These are phyloP conservation scores for Blepharisma stoltei DNA, from an alignment of 73 alveolate species.

Conservation along the genomic window DNA sequence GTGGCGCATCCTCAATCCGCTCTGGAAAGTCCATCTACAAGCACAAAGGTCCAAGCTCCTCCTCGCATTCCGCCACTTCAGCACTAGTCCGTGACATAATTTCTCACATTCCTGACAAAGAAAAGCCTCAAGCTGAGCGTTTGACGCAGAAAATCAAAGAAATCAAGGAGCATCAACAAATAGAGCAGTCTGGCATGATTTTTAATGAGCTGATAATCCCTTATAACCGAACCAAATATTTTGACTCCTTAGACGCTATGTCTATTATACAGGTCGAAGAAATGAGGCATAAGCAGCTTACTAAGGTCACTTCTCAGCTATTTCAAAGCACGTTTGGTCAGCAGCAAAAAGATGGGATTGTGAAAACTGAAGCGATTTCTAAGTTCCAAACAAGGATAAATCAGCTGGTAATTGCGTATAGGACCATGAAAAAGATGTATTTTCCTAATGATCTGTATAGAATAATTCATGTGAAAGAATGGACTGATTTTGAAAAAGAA, in stretches of 20 bases:
- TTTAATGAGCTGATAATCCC: constrained; percentile 19
- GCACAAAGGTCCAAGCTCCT: constrained; percentile 9
- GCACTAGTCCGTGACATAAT: constrained; percentile 27
- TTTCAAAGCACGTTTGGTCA: constrained; percentile 3
- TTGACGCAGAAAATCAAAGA: constrained; percentile 24
- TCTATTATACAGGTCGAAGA: constrained; percentile 1
- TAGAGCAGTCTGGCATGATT: constrained; percentile 21
- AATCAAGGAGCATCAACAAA: constrained; percentile 13
- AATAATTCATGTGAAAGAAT: constrained; percentile 20
- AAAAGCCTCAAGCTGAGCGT: constrained; percentile 29
- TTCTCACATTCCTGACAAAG: constrained; percentile 27
- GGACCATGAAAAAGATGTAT: constrained; percentile 9
- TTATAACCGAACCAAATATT: background rate
- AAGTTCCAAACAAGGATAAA: constrained; percentile 26
- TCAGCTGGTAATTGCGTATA: background rate
- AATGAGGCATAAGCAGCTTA: background rate
- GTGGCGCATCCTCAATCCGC: constrained; percentile 24
- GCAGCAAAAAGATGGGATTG: constrained; percentile 9
- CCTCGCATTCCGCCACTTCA: constrained; percentile 15
- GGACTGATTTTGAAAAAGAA: constrained; percentile 20
- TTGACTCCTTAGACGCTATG: background rate
- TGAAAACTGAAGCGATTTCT: background rate
- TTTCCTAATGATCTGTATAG: constrained; percentile 29
- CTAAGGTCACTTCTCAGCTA: background rate
- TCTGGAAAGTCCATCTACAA: constrained; percentile 24